Evolutionary conservation across 1,139 yeast species (phyloP).

Genomic region (Geotrichum cucujoidarum): DNA sequence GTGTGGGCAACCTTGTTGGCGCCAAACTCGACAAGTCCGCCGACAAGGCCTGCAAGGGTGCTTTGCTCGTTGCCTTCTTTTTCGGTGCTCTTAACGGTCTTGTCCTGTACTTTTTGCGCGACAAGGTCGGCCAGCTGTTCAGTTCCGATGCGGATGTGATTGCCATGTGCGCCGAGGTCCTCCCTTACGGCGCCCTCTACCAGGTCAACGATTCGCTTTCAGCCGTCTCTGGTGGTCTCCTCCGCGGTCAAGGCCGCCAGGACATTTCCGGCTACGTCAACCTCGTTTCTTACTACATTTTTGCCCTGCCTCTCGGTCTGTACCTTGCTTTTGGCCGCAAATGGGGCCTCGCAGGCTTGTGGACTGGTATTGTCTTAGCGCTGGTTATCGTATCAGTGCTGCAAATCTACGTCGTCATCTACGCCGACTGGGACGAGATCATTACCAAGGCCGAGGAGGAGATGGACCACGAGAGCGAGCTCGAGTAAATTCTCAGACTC

Average conservation of each 20-base stretch:
- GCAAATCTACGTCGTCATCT: conserved; percentile 15
- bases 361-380: conserved; percentile 73
- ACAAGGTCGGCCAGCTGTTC: conserved; percentile 56
- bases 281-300: conserved; percentile 61
- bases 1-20: conserved; percentile 84
- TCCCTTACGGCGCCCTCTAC: conserved; percentile 67
- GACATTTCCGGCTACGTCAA: conserved; percentile 74
- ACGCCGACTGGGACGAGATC: conserved; percentile 18
- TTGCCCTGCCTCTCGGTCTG: conserved; percentile 69
- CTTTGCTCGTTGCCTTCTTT: conserved; percentile 50
- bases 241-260: conserved; percentile 84
- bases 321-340: conserved; percentile 52
- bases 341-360: conserved; percentile 59
- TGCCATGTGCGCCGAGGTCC: conserved; percentile 43
- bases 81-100: conserved; percentile 55
- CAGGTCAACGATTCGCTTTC: conserved; percentile 77
- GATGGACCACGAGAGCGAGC: conserved; percentile 7
- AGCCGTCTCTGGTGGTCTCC: conserved; percentile 76
- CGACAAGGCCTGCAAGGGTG: conserved; percentile 56
- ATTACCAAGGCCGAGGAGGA: conserved; percentile 17
- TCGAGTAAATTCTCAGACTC: neutral
- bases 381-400: conserved; percentile 16
- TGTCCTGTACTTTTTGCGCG: conserved; percentile 47
- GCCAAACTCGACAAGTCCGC: conserved; percentile 64
- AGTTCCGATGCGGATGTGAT: conserved; percentile 64